Base-by-base conservation (phyloP, 2,329 filamentous ascomycete species). In the Fusarium setosum region DNA sequence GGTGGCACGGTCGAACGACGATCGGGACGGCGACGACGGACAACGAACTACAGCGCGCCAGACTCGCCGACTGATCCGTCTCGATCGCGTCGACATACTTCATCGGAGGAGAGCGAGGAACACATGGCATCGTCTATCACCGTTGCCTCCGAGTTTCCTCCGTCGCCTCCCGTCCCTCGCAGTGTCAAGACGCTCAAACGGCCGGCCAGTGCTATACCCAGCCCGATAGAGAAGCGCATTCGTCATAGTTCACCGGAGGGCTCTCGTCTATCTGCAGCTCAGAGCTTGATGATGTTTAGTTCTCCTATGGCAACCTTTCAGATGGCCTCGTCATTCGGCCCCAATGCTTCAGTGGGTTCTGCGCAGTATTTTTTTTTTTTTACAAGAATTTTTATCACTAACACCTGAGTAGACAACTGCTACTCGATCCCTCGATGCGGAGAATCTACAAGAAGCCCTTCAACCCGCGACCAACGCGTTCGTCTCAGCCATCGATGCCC, bases 281-380 rank as follows among this genome's bases (percentile, higher is more conserved):
- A 73, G 58, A 73, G 71, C 40, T 44, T 73, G 29, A 73, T 73
- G 71, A 71, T 73, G 56, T 73, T 73, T 35, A 73, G 71, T 45
- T 73, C 71, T 17, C 71, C 71, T 4, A 72, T 72, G 71, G 67
- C 69, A 20, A 63, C 68, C n/a, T 73, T 71, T 50, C 71, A 73
- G n/a, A 72, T 73, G 70, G 64, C 65, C 8, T 61, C 71, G 6
- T 62, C 67, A n/a, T 65, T 62, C 32, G 58, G 59, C 4, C 38
- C 63, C 7, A 63, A 52, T 54, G 56, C 54, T 41, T 56, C 62
- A 18, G 70, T 72, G 4, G 53, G 70, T 71, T 20, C 23, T 21
- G 2, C 11, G 11, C 26, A 12, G 10, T 31, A 23, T 9, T 3
- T 34, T 15, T 6, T 6, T n/a, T 3, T 12, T 3, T 21, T 53